These are phyloP conservation scores for Coniochaeta pulveracea DNA, from an alignment of 2,329 filamentous ascomycete species.

Conservation along the genomic window DNA sequence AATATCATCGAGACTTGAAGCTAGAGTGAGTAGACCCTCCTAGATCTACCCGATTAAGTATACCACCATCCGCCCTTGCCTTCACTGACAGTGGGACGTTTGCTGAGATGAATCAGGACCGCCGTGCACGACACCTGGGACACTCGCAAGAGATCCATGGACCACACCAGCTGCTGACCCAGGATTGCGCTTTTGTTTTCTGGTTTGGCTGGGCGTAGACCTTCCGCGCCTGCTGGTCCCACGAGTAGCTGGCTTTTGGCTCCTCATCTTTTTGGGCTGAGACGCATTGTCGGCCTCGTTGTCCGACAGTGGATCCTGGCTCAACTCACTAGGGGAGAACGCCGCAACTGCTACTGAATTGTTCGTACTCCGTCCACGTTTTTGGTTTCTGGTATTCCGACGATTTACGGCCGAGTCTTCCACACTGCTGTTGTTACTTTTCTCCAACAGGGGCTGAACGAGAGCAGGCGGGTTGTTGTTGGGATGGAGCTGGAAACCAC, in stretches of 20 bases:
- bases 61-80: too few species aligned
- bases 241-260: neutral
- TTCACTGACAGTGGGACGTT: too few species aligned
- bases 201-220: neutral
- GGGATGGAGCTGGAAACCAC: too few species aligned
- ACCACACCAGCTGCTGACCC: neutral
- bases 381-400: neutral
- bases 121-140: neutral
- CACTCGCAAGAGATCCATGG: neutral
- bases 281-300: neutral
- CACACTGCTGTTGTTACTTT: too few species aligned
- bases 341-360: neutral
- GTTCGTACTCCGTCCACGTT: neutral
- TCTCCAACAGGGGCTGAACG: too few species aligned
- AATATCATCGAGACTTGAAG: too few species aligned
- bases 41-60: too few species aligned
- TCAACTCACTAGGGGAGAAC: neutral
- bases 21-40: too few species aligned
- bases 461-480: too few species aligned
- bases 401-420: too few species aligned
- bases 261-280: neutral
- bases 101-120: neutral
- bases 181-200: neutral
- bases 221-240: neutral
- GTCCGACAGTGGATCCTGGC: neutral